A percentile compares a stretch with the other conserved stretches of the same genome.
phyloP scores from a whole-genome alignment of 805 yeast genomes.

The Wickerhamomyces canadensis region DNA sequence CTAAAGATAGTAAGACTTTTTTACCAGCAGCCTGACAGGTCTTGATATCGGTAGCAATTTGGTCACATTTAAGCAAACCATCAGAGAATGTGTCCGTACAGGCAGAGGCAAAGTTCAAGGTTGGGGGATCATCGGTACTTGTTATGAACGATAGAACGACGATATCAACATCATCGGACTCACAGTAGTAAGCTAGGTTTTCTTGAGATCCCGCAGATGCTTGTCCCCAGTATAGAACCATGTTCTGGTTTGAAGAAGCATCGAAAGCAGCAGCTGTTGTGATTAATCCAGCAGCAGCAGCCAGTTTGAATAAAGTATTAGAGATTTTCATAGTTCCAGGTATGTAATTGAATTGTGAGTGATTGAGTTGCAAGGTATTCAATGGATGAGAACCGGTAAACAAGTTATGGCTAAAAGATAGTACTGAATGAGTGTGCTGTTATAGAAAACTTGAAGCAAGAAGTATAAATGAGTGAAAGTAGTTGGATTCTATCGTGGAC shows the following conservation, averaged over 20 bases:
- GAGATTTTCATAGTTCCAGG: conserved; percentile 7
- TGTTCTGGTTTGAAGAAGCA: conserved; percentile 42
- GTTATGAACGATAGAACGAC: conserved; percentile 66
- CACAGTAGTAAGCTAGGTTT: conserved; percentile 51
- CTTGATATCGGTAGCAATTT: conserved; percentile 65
- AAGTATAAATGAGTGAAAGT: no score
- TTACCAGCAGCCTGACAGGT: conserved; percentile 81
- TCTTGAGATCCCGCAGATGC: conserved; percentile 59
- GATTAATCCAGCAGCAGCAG: conserved; percentile 7
- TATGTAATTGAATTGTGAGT: no score
- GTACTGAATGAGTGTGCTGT: no score
- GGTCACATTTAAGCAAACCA: conserved; percentile 39
- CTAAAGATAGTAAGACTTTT: conserved; percentile 69
- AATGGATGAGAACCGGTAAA: no score
- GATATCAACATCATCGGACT: conserved; percentile 62
- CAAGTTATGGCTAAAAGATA: no score
- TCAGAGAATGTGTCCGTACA: conserved; percentile 35
- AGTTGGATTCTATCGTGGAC: no score
- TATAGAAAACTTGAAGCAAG: no score
- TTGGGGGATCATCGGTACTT: conserved; percentile 37
- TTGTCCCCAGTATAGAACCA: conserved; percentile 91
- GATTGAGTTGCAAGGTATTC: no score
- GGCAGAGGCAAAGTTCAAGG: conserved; percentile 53
- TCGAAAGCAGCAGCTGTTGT: conserved; percentile 25
- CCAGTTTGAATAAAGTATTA: conserved; percentile 3